Conservation (phyloP, 2,329 filamentous ascomycete genomes). For the Alternaria solani region DNA sequence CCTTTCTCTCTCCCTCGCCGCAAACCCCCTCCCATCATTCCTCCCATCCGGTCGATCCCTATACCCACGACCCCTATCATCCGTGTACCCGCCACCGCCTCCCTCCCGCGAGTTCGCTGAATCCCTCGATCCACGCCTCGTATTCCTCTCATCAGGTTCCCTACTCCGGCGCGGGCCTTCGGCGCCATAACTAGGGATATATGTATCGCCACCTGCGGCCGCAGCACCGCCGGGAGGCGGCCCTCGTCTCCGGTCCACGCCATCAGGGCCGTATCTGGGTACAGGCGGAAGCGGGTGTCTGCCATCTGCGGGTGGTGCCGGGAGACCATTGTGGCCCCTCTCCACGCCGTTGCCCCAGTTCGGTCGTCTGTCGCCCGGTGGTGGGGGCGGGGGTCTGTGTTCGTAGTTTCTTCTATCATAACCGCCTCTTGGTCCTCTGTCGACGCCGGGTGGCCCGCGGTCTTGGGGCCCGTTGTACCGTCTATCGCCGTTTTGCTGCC, state of each 20-base stretch:
- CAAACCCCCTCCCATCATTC: too few relatives aligned
- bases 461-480: constrained; percentile 47
- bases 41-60: too few relatives aligned
- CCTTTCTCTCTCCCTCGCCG: constrained; percentile 13
- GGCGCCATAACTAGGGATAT: constrained; percentile 54
- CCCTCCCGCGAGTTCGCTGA: constrained; percentile 46
- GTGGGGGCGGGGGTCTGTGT: constrained; percentile 45
- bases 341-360: constrained; percentile 44
- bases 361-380: constrained; percentile 43
- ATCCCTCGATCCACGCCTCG: constrained; percentile 42
- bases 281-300: constrained; percentile 46
- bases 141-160: constrained; percentile 45
- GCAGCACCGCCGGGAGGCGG: constrained; percentile 1
- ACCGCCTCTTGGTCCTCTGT: constrained; percentile 39
- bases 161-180: constrained; percentile 44
- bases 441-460: constrained; percentile 51
- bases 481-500: constrained; percentile 48
- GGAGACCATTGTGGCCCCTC: constrained; percentile 34
- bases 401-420: constrained; percentile 45
- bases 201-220: constrained; percentile 50
- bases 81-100: constrained; percentile 37
- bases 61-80: constrained; percentile 33
- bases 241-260: constrained; percentile 34
- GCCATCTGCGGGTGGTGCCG: constrained; percentile 49
- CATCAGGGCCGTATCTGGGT: constrained; percentile 43